Percentiles rank a stretch among this genome's conserved stretches.
phyloP scores from a whole-genome alignment of 1,139 yeast species.

The Magnusiomyces fungicola region DNA sequence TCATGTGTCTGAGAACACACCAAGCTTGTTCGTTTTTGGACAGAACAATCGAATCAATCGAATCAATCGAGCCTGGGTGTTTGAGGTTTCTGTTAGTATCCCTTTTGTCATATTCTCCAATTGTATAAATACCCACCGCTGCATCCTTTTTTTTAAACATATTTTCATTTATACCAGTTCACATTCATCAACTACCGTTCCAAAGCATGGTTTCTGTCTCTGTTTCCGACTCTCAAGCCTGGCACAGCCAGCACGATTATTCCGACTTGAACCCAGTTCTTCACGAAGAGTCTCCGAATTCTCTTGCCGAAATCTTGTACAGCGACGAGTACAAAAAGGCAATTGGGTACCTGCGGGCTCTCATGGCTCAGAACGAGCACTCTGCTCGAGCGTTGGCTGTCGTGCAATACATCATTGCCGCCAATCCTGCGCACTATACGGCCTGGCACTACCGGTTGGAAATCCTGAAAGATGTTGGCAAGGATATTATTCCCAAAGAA shows the following conservation, averaged over 20 bases:
- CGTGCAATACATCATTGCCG: slow-evolving; percentile 53
- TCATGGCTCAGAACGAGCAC: slow-evolving; percentile 54
- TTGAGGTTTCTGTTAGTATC: too few relatives aligned
- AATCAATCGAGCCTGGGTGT: too few relatives aligned
- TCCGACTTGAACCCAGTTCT: slow-evolving; percentile 30
- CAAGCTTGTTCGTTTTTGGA: too few relatives aligned
- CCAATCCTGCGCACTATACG: slow-evolving; percentile 86
- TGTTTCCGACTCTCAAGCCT: too few relatives aligned
- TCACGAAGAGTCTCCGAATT: slow-evolving; percentile 38
- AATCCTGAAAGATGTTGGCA: slow-evolving; percentile 39
- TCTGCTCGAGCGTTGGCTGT: slow-evolving; percentile 64
- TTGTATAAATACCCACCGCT: too few relatives aligned
- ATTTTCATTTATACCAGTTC: too few relatives aligned
- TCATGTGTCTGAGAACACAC: too few relatives aligned
- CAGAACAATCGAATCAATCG: too few relatives aligned
- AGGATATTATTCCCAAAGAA: slow-evolving; percentile 25
- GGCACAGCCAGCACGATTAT: slow-evolving; percentile 32
- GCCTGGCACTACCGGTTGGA: slow-evolving; percentile 75
- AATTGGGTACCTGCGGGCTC: slow-evolving; percentile 56
- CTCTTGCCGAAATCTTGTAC: slow-evolving; percentile 70
- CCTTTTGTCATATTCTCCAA: too few relatives aligned
- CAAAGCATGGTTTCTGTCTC: too few relatives aligned
- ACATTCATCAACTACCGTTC: too few relatives aligned
- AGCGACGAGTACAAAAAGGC: slow-evolving; percentile 56
- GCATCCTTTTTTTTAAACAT: too few relatives aligned